Evolutionary conservation across 2,329 filamentous ascomycete genomes (phyloP), one percentile per base, ranked within the genome.

Genomic region (Xenosphaeropsis pyriputrescens): DNA sequence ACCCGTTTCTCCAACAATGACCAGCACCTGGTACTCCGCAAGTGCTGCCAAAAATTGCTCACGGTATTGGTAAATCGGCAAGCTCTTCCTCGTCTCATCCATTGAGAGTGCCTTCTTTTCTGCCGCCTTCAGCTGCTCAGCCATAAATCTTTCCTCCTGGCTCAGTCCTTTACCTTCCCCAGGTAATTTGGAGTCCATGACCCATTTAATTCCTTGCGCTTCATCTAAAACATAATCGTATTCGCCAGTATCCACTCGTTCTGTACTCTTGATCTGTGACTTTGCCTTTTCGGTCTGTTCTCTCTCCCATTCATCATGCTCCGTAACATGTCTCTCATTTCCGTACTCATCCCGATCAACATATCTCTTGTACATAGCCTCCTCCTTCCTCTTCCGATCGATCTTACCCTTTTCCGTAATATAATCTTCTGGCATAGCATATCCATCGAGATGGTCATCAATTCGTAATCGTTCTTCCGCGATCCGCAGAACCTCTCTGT

Each of bases 211-310:
- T 50, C 84, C 83, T 56, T 93, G 84, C 17, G 80, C 73, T 46
- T 93, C 81, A 50, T 98, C 91, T 54, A 98, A 78, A 12, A 98
- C 83, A 53, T 88, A 94, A 49, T 91, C 84, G 54, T 96, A 98
- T 41, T 93, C 79, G 11, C 78, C 78, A 46, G 86, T 78, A 37
- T 88, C 78, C 12, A 82, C 75, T 29, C 79, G 70, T 52, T 93
- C 85, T 0, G 75, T 63, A 38, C 76, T 74, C 46, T 75, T 70
- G 41, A 93, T 85, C 55, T 94, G 86, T 1, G 85, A 78, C 55
- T 89, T 91, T 5, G 85, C 88, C 57, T 93, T 93, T 40, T 78
- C 70, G 1, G 81, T 72, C 60, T 96, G 89, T 54, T 96, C 89
- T 41, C 75, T 66, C 56, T 98, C 91, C 89, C 89, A 98, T 52